phyloP scores from a whole-genome alignment of 768 basidiomycete genomes.

The Amanita pallidorosea region DNA sequence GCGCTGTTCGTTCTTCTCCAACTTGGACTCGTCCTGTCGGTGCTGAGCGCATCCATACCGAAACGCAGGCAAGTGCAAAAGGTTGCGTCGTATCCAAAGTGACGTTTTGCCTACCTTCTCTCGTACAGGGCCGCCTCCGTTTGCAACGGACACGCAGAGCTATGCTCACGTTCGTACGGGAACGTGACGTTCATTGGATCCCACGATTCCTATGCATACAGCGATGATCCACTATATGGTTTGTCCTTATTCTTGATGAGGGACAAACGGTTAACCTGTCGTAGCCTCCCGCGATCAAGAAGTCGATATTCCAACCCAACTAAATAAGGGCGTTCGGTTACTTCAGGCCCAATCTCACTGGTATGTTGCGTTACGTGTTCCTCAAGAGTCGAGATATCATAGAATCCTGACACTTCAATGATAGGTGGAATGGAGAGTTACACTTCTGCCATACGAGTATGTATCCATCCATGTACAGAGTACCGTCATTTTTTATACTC shows the following conservation, averaged over 20 bases:
- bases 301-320: conserved; percentile 37
- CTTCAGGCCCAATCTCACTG: conserved; percentile 49
- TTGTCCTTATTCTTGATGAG: neutral
- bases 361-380: conserved; percentile 12
- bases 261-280: neutral
- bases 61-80: neutral
- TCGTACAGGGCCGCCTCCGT: conserved; percentile 19
- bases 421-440: conserved; percentile 24
- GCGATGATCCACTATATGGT: conserved; percentile 34
- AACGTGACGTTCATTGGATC: conserved; percentile 39
- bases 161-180: conserved; percentile 47
- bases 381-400: neutral
- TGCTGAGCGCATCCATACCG: neutral
- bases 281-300: conserved; percentile 39
- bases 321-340: conserved; percentile 41
- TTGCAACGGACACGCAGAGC: conserved; percentile 58
- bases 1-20: neutral
- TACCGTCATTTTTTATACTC: neutral
- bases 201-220: conserved; percentile 48
- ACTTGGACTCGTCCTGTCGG: neutral
- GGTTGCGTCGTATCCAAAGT: neutral
- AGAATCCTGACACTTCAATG: too few relatives aligned
- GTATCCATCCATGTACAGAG: conserved; percentile 9
- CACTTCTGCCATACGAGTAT: conserved; percentile 62
- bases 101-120: neutral